A percentile compares a stretch with the other conserved stretches of the same genome.
These are phyloP conservation scores for Thalassiosira profunda DNA, from an alignment of 108 stramenopile genomes.

Conservation along the genomic window DNA sequence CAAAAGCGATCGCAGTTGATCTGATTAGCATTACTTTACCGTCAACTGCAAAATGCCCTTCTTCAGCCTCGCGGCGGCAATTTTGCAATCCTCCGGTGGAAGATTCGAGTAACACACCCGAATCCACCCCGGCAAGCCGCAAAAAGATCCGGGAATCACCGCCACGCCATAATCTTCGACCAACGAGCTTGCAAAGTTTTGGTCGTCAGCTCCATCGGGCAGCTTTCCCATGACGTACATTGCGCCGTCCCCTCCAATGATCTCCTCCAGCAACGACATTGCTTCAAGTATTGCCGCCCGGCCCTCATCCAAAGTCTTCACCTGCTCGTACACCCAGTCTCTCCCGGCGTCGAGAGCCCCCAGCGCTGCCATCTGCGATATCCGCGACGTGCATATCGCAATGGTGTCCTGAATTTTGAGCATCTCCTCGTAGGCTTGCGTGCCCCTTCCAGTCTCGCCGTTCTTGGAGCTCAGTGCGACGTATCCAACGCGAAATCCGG, in stretches of 20 bases:
- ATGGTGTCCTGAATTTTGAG: slow-evolving; percentile 90
- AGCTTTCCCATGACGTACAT: slow-evolving; percentile 95
- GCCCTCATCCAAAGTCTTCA: slow-evolving; percentile 66
- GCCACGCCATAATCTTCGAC: slow-evolving; percentile 87
- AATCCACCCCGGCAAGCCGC: slow-evolving; percentile 88
- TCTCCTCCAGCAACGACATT: slow-evolving; percentile 61
- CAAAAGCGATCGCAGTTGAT: too few species aligned
- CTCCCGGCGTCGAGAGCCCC: slow-evolving; percentile 82
- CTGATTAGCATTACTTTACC: neutral
- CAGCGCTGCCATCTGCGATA: slow-evolving; percentile 86
- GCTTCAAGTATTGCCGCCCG: slow-evolving; percentile 80
- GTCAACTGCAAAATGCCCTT: slow-evolving; percentile 28
- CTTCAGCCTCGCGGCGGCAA: slow-evolving; percentile 70
- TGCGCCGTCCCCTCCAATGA: slow-evolving; percentile 86
- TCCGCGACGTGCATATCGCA: slow-evolving; percentile 88
- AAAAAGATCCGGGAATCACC: slow-evolving; percentile 90
- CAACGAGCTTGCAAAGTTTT: slow-evolving; percentile 70
- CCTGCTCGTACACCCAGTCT: slow-evolving; percentile 78
- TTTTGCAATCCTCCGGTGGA: slow-evolving; percentile 55
- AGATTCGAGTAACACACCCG: slow-evolving; percentile 90
- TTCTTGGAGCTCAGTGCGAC: slow-evolving; percentile 60
- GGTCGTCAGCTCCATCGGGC: slow-evolving; percentile 58
- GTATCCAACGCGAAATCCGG: slow-evolving; percentile 96
- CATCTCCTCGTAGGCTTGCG: slow-evolving; percentile 57
- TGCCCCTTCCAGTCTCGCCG: slow-evolving; percentile 30